Base-by-base conservation (phyloP, 345 rosid species). In the Sisymbrium irio region DNA sequence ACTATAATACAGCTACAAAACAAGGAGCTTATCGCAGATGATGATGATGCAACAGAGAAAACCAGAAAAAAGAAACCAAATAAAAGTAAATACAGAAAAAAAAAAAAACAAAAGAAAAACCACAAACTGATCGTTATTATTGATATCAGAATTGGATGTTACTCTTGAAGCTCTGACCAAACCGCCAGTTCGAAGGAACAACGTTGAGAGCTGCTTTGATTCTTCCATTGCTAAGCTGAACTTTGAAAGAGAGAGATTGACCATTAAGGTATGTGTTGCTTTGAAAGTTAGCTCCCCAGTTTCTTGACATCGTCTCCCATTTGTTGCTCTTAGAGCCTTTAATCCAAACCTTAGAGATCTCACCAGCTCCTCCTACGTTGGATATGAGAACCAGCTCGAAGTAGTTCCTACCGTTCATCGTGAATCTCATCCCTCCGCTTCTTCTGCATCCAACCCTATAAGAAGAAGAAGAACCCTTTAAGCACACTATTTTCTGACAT, bases 201-300 rank as follows among this genome's bases (percentile, higher is more conserved):
- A 78, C 88, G 22, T 84, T 85, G 14, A 78, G 83, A 61, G 89
- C 87, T 12, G 84, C 83, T 32, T 55, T 37, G 49, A 60, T 82
- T n/a, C 0, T 56, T 14, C 97, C 93, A 25, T 86, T 19, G 47
- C 84, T 85, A n/a, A 83, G 72, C 60, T 81, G 82, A 69, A 92
- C 65, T 72, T 77, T 81, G 73, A 92, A 86, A 32, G 96, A 92
- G 50, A 89, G 72, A 76, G 82, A 73, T 74, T 89, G 97, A 4
- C 89, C 90, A 17, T 85, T 89, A 50, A 87, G 87, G 62, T 83
- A 88, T 60, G 80, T 80, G 3, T 80, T 71, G 64, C 96, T 87
- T 69, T 86, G 96, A 85, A 83, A 89, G 49, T 88, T 85, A 5
- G 68, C 82, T 28, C 93, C 97, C 96, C 88, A 92, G 19, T 92